A percentile compares a stretch with the other conserved stretches of the same genome.
Evolutionary conservation across 495 filamentous ascomycete genomes (phyloP).

Genomic region (Tirmania nivea): DNA sequence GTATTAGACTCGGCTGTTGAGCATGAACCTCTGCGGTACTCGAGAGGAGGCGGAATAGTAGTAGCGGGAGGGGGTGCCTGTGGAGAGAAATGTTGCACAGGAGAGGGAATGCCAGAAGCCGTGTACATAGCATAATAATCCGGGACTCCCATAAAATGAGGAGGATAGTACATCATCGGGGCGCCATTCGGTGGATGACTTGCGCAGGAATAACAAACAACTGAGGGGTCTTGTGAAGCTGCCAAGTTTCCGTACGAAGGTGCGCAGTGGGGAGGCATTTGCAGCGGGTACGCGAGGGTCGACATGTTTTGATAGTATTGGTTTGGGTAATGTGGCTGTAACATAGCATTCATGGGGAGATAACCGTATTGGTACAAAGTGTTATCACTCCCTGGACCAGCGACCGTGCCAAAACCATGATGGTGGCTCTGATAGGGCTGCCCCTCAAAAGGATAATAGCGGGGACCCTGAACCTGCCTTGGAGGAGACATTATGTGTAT

Average conservation of each 20-base stretch:
- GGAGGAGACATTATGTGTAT: too few species aligned
- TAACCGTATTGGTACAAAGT: neutral
- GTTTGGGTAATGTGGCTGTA: neutral
- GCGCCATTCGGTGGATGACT: neutral
- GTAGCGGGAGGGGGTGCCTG: neutral
- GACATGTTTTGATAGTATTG: neutral
- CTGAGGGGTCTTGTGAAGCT: conserved; percentile 4
- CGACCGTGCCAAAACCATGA: too few species aligned
- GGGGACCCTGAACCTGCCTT: too few species aligned
- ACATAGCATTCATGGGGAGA: neutral
- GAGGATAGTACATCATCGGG: conserved; percentile 7
- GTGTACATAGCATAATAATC: neutral
- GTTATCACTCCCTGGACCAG: too few species aligned
- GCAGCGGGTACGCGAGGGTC: conserved; percentile 8
- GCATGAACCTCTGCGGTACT: conserved; percentile 17
- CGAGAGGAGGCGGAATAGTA: conserved; percentile 6
- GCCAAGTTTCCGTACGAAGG: conserved; percentile 14
- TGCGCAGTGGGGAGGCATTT: conserved; percentile 14
- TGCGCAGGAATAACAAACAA: conserved; percentile 1
- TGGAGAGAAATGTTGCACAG: too few species aligned
- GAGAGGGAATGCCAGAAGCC: too few species aligned
- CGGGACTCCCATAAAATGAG: conserved; percentile 3
- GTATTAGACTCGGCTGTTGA: conserved; percentile 14
- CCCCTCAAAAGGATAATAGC: too few species aligned
- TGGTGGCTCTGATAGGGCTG: too few species aligned